Evolutionary conservation across 352 stramenopile species (phyloP).

Genomic region (Pythium myriotylum): DNA sequence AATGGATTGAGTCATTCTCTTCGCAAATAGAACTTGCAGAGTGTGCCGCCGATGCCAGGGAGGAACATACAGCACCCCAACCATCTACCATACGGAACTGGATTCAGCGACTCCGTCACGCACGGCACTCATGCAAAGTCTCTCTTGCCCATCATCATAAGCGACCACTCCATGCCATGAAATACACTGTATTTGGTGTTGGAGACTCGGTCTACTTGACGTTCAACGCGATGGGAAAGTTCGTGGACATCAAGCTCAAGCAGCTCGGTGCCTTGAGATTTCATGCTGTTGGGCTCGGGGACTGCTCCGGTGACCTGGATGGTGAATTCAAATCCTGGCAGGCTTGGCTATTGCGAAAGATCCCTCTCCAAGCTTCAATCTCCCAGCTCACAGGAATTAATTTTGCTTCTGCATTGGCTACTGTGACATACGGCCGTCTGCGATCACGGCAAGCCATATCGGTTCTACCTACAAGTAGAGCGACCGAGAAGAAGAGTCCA

Average conservation of each 20-base stretch:
- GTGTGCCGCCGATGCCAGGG: too few relatives aligned
- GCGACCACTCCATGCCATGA: slow-evolving; percentile 33
- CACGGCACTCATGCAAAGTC: background rate
- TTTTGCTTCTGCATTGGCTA: slow-evolving; percentile 1
- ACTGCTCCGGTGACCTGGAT: slow-evolving; percentile 90
- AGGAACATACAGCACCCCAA: background rate
- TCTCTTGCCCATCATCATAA: background rate
- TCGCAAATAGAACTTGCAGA: background rate
- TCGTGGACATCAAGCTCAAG: slow-evolving; percentile 83
- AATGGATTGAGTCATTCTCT: slow-evolving; percentile 57
- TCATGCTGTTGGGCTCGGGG: slow-evolving; percentile 82
- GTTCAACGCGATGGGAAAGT: slow-evolving; percentile 94
- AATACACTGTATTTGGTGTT: slow-evolving; percentile 95
- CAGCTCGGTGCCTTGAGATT: slow-evolving; percentile 79
- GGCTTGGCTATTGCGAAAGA: slow-evolving; percentile 40
- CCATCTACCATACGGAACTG: background rate
- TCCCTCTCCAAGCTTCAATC: slow-evolving; percentile 9
- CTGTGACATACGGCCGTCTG: background rate
- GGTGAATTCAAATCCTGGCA: slow-evolving; percentile 77
- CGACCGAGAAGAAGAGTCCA: background rate
- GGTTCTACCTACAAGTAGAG: background rate
- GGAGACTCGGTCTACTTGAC: slow-evolving; percentile 95
- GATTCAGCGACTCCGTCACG: background rate
- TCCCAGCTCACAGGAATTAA: background rate
- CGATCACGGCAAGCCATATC: background rate